These are phyloP conservation scores for Pleurotus sapidus DNA, from an alignment of 768 basidiomycete genomes.

Conservation along the genomic window DNA sequence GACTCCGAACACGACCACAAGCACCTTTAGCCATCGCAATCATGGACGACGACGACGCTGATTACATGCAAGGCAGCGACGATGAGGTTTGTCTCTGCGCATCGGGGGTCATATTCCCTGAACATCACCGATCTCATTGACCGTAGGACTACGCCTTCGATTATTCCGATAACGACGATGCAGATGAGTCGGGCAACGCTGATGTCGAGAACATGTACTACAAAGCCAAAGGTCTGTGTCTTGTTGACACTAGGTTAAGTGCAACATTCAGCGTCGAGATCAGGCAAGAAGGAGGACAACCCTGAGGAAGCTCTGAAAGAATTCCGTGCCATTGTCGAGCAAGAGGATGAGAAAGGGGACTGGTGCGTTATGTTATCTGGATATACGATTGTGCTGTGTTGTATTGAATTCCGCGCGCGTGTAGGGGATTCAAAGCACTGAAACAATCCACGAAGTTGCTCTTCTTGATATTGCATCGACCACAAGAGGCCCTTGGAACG, in stretches of 20 bases:
- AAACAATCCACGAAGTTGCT: conserved; percentile 97
- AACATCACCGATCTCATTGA: background rate
- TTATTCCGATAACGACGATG: conserved; percentile 90
- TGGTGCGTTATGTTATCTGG: conserved; percentile 55
- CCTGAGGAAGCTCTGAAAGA: conserved; percentile 90
- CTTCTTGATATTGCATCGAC: conserved; percentile 75
- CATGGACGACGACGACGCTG: conserved; percentile 94
- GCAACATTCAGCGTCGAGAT: conserved; percentile 8
- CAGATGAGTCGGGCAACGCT: conserved; percentile 72
- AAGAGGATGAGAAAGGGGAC: conserved; percentile 91
- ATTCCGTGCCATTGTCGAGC: conserved; percentile 83
- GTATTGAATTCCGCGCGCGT: background rate
- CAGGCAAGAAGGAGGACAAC: conserved; percentile 92
- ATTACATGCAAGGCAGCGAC: conserved; percentile 89
- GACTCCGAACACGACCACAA: background rate
- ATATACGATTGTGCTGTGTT: background rate
- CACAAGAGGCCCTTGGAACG: conserved; percentile 80
- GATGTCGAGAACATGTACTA: conserved; percentile 99
- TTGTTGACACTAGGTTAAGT: background rate
- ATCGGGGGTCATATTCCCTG: background rate
- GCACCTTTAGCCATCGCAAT: conserved; percentile 2
- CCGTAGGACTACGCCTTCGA: conserved; percentile 91
- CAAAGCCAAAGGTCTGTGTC: conserved; percentile 82
- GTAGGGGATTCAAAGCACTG: conserved; percentile 97
- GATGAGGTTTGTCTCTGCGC: conserved; percentile 59